Base-by-base conservation (phyloP, 345 rosid species). In the Passiflora organensis region DNA sequence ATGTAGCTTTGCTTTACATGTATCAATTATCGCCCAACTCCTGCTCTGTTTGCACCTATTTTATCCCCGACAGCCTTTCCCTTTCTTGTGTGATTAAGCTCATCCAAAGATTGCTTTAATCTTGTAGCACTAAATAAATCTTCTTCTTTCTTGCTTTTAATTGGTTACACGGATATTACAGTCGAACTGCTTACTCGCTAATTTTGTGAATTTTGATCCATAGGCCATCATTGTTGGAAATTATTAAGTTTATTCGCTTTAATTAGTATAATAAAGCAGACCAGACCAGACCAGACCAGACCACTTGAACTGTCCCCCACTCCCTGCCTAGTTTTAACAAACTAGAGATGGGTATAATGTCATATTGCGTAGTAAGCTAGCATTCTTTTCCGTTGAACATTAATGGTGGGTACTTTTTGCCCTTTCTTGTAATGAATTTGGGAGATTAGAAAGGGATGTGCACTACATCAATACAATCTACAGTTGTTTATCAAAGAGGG, bases 271-370 rank as follows among this genome's bases (percentile, higher is more conserved):
- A 58, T 53, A 63, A 67, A 73, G 77, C 69, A 73, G 73, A 84
- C n/a, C n/a, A n/a, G n/a, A n/a, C n/a, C n/a, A n/a, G n/a, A n/a
- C n/a, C n/a, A n/a, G n/a, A n/a, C n/a, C 69, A 73, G 73, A 84
- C 73, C 89, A 82, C 86, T 77, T 80, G 95, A 83, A 76, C 80
- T 82, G 91, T 83, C 81, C 77, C 82, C 86, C 84, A 84, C 89
- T 67, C 84, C 88, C 63, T 77, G 75, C 80, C 72, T 74, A 61
- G 77, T 62, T 85, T 82, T 60, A 78, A 83, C 68, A 61, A 71
- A 80, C 64, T 61, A 73, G 80, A 80, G n/a, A n/a, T n/a, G n/a
- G 85, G 84, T 72, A 74, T 65, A 81, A 81, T 83, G 91, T 77
- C 94, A 78, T 72, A 71, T 75, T 83, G 77, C 86, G 76, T 69